Base-by-base conservation (phyloP, 306 rosid species). In the Carpinus fangiana region DNA sequence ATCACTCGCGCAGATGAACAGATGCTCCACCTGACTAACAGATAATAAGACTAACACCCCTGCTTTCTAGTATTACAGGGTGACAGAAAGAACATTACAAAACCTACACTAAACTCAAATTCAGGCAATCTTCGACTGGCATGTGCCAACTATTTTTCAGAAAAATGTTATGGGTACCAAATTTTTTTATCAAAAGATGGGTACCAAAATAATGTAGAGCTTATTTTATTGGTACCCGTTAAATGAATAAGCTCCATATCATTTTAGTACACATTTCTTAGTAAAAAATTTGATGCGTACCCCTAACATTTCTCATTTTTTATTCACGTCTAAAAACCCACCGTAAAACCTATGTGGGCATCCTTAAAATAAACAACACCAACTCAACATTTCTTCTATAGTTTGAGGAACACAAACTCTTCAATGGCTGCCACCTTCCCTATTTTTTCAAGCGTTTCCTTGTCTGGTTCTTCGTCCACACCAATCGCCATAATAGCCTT, bases 401-500 rank as follows among this genome's bases (percentile, higher is more conserved):
- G 89, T 67, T 90, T 81, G 73, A 94, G 92, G 79, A 92, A 94
- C 8, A 92, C 98, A 53, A 94, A 92, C 90, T 94, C 98, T 69
- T 94, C 97, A 38, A 94, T 55, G 3, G 94, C 87, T 53, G 95
- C 67, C 3, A 92, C 95, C 23, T 79, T 79, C 56, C 98, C 98
- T 16, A 94, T 90, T 36, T 88, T 84, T n/a, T 20, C 59, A 10
- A 92, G 88, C 23, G 90, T 80, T 7, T 78, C 92, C 66, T 81
- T 83, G 16, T 60, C 80, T 11, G 98, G 98, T 67, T 89, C 92
- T 77, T 94, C 97, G 77, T 94, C 98, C 2, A 94, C 95, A 34
- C 98, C 97, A 79, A 92, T 94, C 0, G 98, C 97, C 97, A 92
- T 92, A 34, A 94, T 81, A 1, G 97, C 98, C 78, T 78, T 87